Evolutionary conservation across 176 grass and related monocot genomes (phyloP).

Genomic region (Carex myosuroides): DNA sequence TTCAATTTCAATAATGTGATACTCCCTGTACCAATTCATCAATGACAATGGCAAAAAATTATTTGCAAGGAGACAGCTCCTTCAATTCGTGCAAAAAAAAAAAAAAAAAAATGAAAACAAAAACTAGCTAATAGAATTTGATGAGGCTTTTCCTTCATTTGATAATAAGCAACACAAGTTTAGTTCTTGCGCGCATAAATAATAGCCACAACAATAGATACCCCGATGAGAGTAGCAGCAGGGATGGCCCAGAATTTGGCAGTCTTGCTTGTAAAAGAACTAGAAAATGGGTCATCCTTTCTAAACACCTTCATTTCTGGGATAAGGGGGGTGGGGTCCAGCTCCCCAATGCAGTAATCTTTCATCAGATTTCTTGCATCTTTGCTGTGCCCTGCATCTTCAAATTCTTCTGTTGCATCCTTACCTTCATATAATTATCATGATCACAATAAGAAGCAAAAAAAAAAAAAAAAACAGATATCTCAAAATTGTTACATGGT

Average conservation of each 20-base stretch:
- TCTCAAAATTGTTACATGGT: neutral
- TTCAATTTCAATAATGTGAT: neutral
- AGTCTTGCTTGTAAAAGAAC: conserved; percentile 24
- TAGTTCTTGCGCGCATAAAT: conserved; percentile 49
- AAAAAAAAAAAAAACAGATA: neutral
- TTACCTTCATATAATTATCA: conserved; percentile 52
- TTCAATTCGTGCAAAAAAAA: neutral
- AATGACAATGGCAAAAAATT: neutral
- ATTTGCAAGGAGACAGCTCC: conserved; percentile 4
- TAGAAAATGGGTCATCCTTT: conserved; percentile 35
- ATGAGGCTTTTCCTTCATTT: neutral
- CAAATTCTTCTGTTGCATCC: conserved; percentile 83
- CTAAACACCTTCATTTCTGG: conserved; percentile 65
- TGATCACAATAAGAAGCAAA: neutral
- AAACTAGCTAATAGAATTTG: neutral
- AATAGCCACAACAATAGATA: conserved; percentile 44
- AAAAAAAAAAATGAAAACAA: neutral
- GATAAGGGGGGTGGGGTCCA: conserved; percentile 41
- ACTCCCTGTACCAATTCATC: neutral
- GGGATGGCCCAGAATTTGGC: conserved; percentile 43
- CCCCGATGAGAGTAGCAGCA: conserved; percentile 39
- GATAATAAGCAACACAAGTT: conserved; percentile 4
- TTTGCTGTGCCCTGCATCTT: conserved; percentile 73
- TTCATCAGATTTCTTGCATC: conserved; percentile 59
- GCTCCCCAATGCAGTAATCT: conserved; percentile 69